Percentiles rank a stretch among this genome's conserved stretches.
Conservation (phyloP, 1,284 basidiomycete species). For the Ceratobasidium sp. region DNA sequence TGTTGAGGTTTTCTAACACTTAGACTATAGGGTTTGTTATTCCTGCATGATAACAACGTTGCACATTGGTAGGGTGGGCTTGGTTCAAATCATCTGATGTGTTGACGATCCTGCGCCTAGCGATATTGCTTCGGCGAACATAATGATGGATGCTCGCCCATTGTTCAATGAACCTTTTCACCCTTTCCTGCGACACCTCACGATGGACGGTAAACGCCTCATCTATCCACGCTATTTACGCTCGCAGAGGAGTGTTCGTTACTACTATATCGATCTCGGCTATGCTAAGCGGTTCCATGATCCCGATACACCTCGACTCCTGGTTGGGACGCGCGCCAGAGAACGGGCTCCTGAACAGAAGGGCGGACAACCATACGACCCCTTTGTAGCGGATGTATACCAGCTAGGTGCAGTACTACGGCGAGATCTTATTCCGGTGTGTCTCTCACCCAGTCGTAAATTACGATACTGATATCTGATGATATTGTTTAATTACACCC, state of each 20-base stretch:
- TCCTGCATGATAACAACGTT: constrained; percentile 15
- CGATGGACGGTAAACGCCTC: constrained; percentile 4
- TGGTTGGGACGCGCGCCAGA: not conserved
- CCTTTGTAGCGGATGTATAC: constrained; percentile 16
- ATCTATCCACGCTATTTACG: constrained; percentile 12
- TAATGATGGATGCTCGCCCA: constrained; percentile 14
- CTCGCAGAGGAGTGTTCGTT: not conserved
- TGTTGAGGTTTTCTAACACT: not conserved
- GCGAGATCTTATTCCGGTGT: constrained; percentile 23
- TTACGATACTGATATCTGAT: no score
- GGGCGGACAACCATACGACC: constrained; percentile 4
- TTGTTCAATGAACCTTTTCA: constrained; percentile 28
- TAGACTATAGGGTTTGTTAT: not conserved
- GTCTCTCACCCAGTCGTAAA: no score
- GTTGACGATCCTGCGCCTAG: not conserved
- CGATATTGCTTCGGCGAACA: constrained; percentile 18
- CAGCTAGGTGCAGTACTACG: constrained; percentile 17
- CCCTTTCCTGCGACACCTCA: not conserved
- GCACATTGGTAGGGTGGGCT: constrained; percentile 14
- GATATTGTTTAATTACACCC: no score
- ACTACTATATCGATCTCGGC: constrained; percentile 21
- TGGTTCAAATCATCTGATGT: not conserved
- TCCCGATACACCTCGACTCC: not conserved
- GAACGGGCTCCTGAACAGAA: constrained; percentile 20
- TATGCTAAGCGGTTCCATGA: constrained; percentile 29